Percentiles rank a stretch among this genome's conserved stretches.
phyloP scores from a whole-genome alignment of 495 filamentous ascomycete species.

The Aspergillus diversus region DNA sequence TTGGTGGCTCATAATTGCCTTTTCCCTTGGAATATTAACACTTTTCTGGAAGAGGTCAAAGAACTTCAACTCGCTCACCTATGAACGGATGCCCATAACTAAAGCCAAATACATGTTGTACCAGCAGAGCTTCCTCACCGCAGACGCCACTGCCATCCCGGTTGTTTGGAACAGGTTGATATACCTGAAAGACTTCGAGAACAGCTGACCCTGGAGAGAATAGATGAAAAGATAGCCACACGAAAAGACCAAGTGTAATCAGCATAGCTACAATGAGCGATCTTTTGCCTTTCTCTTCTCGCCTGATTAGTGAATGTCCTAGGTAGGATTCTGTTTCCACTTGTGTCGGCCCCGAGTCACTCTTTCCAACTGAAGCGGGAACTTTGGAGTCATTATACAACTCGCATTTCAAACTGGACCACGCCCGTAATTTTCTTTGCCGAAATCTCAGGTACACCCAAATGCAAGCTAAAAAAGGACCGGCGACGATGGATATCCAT shows the following conservation, averaged over 20 bases:
- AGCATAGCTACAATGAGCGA: slow-evolving; percentile 10
- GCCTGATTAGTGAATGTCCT: not conserved
- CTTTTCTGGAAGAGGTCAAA: not conserved
- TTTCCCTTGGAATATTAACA: not conserved
- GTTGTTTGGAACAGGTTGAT: slow-evolving; percentile 59
- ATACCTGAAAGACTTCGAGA: slow-evolving; percentile 69
- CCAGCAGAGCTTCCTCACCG: slow-evolving; percentile 54
- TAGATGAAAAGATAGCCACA: slow-evolving; percentile 15
- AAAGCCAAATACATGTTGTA: slow-evolving; percentile 73
- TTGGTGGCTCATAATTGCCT: slow-evolving; percentile 71
- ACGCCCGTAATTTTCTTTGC: not conserved
- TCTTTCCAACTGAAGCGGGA: not conserved
- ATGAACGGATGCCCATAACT: slow-evolving; percentile 83
- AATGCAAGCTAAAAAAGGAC: not conserved
- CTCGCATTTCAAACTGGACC: too few species aligned
- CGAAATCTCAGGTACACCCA: not conserved
- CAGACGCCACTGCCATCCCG: slow-evolving; percentile 51
- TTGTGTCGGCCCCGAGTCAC: not conserved
- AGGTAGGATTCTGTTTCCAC: not conserved
- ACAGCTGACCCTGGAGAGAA: slow-evolving; percentile 20
- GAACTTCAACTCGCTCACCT: slow-evolving; percentile 52
- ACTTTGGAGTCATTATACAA: not conserved
- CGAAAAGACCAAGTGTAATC: not conserved
- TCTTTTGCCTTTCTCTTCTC: not conserved
- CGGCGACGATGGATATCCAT: not conserved